These are phyloP conservation scores for Dicorynia guianensis DNA, from an alignment of 306 rosid genomes.

Conservation along the genomic window DNA sequence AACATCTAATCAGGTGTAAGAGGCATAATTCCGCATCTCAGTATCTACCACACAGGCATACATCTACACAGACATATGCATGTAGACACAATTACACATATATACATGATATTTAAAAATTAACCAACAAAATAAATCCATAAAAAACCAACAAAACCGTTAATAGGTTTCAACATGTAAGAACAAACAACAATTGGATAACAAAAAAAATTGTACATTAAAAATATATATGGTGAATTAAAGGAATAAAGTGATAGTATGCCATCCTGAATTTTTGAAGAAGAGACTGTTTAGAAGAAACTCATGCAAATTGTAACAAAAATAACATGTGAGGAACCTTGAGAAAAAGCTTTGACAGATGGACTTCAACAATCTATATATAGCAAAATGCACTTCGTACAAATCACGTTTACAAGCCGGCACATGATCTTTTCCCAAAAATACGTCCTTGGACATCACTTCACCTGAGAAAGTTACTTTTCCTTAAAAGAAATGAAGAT, in stretches of 20 bases:
- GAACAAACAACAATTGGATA: not conserved
- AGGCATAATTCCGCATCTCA: constrained; percentile 28
- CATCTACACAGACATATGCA: not conserved
- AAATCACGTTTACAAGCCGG: constrained; percentile 17
- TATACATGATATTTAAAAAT: not conserved
- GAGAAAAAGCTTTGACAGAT: not conserved
- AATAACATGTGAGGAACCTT: not conserved
- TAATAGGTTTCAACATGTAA: not conserved
- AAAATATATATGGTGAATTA: not conserved
- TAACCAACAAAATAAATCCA: not conserved
- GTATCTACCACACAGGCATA: not conserved
- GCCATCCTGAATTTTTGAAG: not conserved
- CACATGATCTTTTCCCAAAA: constrained; percentile 1
- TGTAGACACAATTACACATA: not conserved
- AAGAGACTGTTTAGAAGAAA: not conserved
- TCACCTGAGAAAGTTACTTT: not conserved
- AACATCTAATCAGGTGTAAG: constrained; percentile 34
- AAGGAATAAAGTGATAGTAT: constrained; percentile 14
- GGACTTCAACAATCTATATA: not conserved
- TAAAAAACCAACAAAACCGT: not conserved
- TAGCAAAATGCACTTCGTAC: not conserved
- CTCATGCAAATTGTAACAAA: not conserved
- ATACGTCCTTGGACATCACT: not conserved
- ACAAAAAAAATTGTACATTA: not conserved
- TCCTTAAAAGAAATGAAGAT: not conserved